These are phyloP conservation scores for Aristolochia fimbriata DNA, from an alignment of 164 flowering plant species.

Conservation along the genomic window DNA sequence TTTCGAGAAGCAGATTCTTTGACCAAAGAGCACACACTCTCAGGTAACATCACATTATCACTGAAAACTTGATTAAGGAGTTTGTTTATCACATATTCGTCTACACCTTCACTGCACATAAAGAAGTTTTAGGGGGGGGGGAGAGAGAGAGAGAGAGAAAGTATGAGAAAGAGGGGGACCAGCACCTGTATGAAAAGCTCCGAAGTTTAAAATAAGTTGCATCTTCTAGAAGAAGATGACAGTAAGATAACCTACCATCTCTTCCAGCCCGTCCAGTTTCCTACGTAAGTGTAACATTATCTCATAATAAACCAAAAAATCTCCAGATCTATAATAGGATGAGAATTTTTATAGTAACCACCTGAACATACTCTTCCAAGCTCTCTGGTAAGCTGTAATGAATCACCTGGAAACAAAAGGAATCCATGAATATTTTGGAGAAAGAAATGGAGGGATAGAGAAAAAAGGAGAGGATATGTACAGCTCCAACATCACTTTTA, in stretches of 20 bases:
- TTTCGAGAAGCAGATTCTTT: constrained; percentile 71
- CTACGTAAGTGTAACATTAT: constrained; percentile 20
- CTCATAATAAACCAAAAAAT: neutral
- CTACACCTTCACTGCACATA: constrained; percentile 80
- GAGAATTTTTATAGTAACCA: constrained; percentile 12
- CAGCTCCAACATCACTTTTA: constrained; percentile 91
- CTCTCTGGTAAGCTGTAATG: constrained; percentile 94
- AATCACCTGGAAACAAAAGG: constrained; percentile 52
- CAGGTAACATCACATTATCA: constrained; percentile 17
- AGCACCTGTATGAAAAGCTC: constrained; percentile 71
- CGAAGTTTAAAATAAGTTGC: constrained; percentile 63
- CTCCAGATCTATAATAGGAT: neutral
- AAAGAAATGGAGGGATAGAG: neutral
- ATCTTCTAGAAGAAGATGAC: constrained; percentile 80
- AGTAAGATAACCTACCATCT: constrained; percentile 78
- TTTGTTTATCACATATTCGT: constrained; percentile 69
- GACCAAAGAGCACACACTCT: constrained; percentile 48
- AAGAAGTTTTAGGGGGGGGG: neutral
- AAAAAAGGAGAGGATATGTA: constrained; percentile 25
- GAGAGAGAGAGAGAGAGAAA: neutral
- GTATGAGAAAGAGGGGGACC: neutral
- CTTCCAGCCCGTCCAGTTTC: constrained; percentile 98
- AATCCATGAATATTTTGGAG: neutral
- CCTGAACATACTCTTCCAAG: constrained; percentile 99
- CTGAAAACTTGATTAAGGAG: constrained; percentile 61